These are phyloP conservation scores for Lojkania enalia DNA, from an alignment of 2,329 filamentous ascomycete species.

Conservation along the genomic window DNA sequence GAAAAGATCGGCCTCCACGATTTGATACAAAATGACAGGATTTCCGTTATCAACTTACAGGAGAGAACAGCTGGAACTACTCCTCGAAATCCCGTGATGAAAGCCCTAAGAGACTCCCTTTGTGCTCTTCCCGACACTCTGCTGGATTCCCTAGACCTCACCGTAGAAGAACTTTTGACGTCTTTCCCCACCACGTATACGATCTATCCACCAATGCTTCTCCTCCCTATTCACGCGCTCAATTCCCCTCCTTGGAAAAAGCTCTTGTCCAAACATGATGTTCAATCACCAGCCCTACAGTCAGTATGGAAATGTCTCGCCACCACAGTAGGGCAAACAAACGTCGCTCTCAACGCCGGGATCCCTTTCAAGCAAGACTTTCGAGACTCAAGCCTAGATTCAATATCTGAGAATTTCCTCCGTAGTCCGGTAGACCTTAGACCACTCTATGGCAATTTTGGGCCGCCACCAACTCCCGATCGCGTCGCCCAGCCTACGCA, in stretches of 20 bases:
- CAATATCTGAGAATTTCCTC: constrained; percentile 61
- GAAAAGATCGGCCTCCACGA: no score
- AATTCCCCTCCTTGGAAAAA: constrained; percentile 36
- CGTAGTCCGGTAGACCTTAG: constrained; percentile 72
- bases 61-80: not conserved
- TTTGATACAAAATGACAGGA: no score
- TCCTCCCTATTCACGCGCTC: constrained; percentile 57
- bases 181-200: constrained; percentile 52
- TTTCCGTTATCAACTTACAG: no score
- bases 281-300: constrained; percentile 28
- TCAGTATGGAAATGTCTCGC: constrained; percentile 34
- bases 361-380: constrained; percentile 46
- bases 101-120: constrained; percentile 25
- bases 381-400: not conserved
- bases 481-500: constrained; percentile 26
- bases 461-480: constrained; percentile 47
- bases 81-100: constrained; percentile 27
- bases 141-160: constrained; percentile 20
- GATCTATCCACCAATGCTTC: constrained; percentile 60
- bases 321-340: constrained; percentile 52
- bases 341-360: constrained; percentile 62
- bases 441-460: constrained; percentile 76
- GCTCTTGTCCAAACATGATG: constrained; percentile 30
- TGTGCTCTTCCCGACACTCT: constrained; percentile 12
- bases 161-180: constrained; percentile 19